Conservation (phyloP, 768 basidiomycete genomes). For the Phaeolepiota aurea region DNA sequence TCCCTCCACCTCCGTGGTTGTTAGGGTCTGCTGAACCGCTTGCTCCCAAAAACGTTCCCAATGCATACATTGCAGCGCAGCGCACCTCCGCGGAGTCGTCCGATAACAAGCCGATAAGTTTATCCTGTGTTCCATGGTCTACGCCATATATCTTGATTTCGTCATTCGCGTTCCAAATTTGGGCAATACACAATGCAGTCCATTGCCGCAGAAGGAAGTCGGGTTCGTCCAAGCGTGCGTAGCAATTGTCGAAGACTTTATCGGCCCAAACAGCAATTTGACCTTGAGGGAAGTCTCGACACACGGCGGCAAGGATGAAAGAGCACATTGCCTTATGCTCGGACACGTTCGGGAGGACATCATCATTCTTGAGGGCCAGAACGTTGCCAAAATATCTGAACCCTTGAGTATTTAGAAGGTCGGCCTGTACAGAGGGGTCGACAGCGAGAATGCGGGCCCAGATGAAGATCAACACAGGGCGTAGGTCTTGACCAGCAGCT, state of each 20-base stretch:
- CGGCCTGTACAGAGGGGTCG: constrained; percentile 87
- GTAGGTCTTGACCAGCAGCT: constrained; percentile 90
- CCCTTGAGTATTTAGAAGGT: constrained; percentile 75
- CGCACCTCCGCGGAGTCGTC: constrained; percentile 93
- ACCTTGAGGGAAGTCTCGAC: constrained; percentile 82
- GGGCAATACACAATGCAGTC: constrained; percentile 87
- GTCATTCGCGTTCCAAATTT: constrained; percentile 92
- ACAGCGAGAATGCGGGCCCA: constrained; percentile 98
- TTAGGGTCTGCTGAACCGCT: constrained; percentile 62
- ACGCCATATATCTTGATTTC: constrained; percentile 84
- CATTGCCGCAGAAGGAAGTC: constrained; percentile 94
- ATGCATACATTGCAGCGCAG: constrained; percentile 81
- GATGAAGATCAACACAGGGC: constrained; percentile 96
- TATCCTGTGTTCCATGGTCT: constrained; percentile 72
- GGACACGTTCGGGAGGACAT: constrained; percentile 79
- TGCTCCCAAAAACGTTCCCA: constrained; percentile 91
- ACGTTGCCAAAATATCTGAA: constrained; percentile 84
- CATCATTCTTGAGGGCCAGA: constrained; percentile 60
- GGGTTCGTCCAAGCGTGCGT: constrained; percentile 74
- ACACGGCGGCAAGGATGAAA: constrained; percentile 86
- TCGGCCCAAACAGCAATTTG: constrained; percentile 81
- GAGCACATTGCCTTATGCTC: constrained; percentile 99
- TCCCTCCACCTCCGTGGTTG: constrained; percentile 76
- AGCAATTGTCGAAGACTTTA: constrained; percentile 81
- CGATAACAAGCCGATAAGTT: constrained; percentile 66